Evolutionary conservation across 352 stramenopile genomes (phyloP), one percentile per base, ranked within the genome.

Genomic region (Globisporangium megalacanthum): DNA sequence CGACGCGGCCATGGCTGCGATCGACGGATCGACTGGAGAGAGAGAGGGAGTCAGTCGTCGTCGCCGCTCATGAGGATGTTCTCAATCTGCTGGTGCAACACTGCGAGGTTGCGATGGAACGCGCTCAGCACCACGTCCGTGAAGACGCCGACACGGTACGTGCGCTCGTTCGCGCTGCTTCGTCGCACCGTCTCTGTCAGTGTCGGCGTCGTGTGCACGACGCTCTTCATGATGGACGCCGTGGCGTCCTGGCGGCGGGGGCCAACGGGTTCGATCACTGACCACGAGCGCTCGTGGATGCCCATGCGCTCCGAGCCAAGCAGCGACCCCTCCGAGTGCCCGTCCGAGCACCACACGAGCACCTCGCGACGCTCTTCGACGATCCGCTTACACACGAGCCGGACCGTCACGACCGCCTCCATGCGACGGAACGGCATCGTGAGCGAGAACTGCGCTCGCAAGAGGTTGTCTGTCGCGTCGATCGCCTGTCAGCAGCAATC

Each of bases 111-210:
- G 45, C 54, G 46, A 22, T 41, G 35, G 29, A 49, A 54, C 22
- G 46, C 35, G 8, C 55, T 19, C 17, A 61, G 11, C 46, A 61
- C 31, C 8, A 61, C 22, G 36, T 61, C 55, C 11, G 55, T 61
- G 46, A 61, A 36, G 5, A 54, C 20, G 2, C 55, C 55, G 46
- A 54, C 45, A 22, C 37, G 20, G 9, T 25, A 25, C 35, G 35
- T 39, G 35, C 35, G 35, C 35, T 39, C 35, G 35, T 39, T 39
- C 7, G 35, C 2, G 35, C 35, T 39, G 35, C 35, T 39, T 39
- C 35, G 6, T 8, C 35, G 35, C 35, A 13, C 7, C 35, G 35
- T 13, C 6, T 8, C 35, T 13, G 35, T 13, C 35, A 39, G 35
- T 5, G 35, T 39, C 35, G 35, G 10, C 35, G 35, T 39, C 1